Base-by-base conservation (phyloP, 2,329 filamentous ascomycete species). In the Cyphellophora europaea region DNA sequence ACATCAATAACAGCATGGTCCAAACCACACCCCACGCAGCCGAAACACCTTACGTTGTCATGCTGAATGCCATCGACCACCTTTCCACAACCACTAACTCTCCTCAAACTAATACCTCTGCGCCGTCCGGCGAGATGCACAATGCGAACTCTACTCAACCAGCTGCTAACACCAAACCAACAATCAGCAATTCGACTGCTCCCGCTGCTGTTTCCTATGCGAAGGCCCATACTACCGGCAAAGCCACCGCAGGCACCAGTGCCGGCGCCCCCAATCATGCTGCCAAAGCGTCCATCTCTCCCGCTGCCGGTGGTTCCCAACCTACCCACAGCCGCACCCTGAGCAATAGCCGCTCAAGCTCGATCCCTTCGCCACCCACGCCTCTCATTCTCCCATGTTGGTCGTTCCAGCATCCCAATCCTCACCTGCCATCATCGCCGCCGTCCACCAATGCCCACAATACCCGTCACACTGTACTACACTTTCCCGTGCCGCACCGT, bases 41-140 rank as follows among this genome's bases (percentile, higher is more conserved):
- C 47, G 81, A 94, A 50, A 93, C 86, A 0, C 91, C 91, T 0
- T 96, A 91, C 66, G 93, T 98, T 2, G 88, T 95, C 32, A 86
- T 91, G 63, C 69, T 98, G 3, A 89, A 87, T 50, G 82, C 87
- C 15, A 75, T 93, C 40, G 88, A 96, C 61, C 91, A 84, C 53
- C 76, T 94, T 6, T 80, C 84, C 14, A 77, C 79, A 67, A 19
- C 72, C 69, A n/a, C 70, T 62, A 27, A 72, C 67, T 45, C 63
- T 67, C n/a, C n/a, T n/a, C n/a, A n/a, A n/a, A n/a, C n/a, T n/a
- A n/a, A n/a, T n/a, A n/a, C n/a, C n/a, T n/a, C n/a, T n/a, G n/a
- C n/a, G n/a, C 3, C 69, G 69, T 30, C 52, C 6, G 37, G 12
- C 13, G n/a, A n/a, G n/a, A n/a, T n/a, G n/a, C n/a, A 4, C 17